Conservation (phyloP, 2,329 filamentous ascomycete species). For the Apiospora sp. region DNA sequence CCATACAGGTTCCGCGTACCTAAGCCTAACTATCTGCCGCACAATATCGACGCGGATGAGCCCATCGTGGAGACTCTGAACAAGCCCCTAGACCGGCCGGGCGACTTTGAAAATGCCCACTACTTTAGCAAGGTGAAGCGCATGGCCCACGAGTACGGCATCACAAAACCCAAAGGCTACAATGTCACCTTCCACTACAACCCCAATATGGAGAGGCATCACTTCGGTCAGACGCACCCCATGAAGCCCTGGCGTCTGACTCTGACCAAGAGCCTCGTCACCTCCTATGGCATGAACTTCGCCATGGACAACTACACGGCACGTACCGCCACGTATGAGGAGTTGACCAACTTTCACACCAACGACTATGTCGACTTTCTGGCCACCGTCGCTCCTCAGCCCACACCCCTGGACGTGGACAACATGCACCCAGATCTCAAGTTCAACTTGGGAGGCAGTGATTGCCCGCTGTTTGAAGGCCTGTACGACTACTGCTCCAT, state of each 20-base stretch:
- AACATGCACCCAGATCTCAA: constrained; percentile 69
- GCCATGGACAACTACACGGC: constrained; percentile 95
- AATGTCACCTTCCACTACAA: constrained; percentile 96
- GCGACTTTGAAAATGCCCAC: constrained; percentile 62
- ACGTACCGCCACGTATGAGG: constrained; percentile 84
- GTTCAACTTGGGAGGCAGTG: constrained; percentile 88
- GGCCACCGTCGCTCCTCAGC: constrained; percentile 71
- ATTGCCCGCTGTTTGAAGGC: constrained; percentile 96
- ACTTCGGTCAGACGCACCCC: constrained; percentile 95
- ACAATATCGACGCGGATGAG: constrained; percentile 58
- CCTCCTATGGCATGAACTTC: constrained; percentile 93
- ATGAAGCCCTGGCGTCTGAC: constrained; percentile 99
- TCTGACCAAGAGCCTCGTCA: constrained; percentile 91
- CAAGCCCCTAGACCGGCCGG: constrained; percentile 57
- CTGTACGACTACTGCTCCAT: constrained; percentile 95
- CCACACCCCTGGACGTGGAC: constrained; percentile 70
- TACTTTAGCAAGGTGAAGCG: constrained; percentile 66
- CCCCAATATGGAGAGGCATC: constrained; percentile 92
- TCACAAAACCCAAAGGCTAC: constrained; percentile 83
- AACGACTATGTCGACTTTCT: constrained; percentile 92
- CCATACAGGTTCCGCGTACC: constrained; percentile 61
- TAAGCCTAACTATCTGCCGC: constrained; percentile 67
- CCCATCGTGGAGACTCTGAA: constrained; percentile 61
- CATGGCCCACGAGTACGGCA: constrained; percentile 68
- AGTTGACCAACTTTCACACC: constrained; percentile 87